Percentiles rank a stretch among this genome's conserved stretches.
Evolutionary conservation across 208 protist genomes (phyloP).

Genomic region (Crithidia sp.): DNA sequence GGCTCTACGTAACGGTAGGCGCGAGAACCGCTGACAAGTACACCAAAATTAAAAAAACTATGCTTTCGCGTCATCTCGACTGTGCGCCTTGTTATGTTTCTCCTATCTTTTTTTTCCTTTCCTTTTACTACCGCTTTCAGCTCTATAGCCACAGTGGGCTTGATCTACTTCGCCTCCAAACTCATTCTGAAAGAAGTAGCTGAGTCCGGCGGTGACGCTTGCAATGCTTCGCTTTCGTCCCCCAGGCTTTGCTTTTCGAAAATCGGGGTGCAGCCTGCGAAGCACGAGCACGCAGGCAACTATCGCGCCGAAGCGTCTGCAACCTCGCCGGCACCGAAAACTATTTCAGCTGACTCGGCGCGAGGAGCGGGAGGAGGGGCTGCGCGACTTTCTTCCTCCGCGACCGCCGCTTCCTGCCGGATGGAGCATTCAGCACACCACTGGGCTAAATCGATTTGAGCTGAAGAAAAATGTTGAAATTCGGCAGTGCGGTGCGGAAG

Average conservation of each 20-base stretch:
- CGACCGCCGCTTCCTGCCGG: slow-evolving; percentile 67
- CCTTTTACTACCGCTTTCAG: background rate
- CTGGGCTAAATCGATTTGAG: slow-evolving; percentile 76
- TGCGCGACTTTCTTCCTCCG: slow-evolving; percentile 84
- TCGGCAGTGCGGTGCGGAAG: slow-evolving; percentile 64
- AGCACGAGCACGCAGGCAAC: background rate
- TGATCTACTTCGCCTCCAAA: no score
- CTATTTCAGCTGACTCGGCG: slow-evolving; percentile 54
- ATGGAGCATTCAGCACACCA: slow-evolving; percentile 60
- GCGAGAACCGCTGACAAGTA: no score
- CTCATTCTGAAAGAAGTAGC: no score
- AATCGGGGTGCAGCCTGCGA: background rate
- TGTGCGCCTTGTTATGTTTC: background rate
- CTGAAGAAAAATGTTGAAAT: slow-evolving; percentile 71
- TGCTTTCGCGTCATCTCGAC: background rate
- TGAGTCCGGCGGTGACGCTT: no score
- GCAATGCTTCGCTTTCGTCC: background rate
- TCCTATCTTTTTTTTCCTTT: background rate
- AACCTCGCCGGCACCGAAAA: slow-evolving; percentile 45
- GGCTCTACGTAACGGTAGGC: no score
- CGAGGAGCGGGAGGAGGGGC: slow-evolving; percentile 73
- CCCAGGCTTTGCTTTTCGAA: background rate
- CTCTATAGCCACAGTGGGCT: no score
- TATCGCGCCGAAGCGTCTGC: slow-evolving; percentile 2
- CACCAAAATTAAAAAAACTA: background rate